phyloP scores from a whole-genome alignment of 495 filamentous ascomycete species.

The Talaromyces nanjingensis region DNA sequence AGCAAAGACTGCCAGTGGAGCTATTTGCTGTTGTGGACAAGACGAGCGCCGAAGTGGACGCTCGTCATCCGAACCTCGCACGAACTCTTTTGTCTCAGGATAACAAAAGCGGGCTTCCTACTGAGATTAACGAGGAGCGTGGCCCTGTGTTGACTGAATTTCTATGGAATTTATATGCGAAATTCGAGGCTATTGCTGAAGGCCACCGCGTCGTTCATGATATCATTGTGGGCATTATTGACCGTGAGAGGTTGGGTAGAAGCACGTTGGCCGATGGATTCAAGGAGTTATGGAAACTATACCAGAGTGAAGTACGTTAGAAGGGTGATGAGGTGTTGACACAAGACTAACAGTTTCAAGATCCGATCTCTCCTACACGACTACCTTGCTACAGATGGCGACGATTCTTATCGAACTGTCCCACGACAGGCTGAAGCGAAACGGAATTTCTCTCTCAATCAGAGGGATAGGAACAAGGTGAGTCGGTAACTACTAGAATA shows the following conservation, averaged over 20 bases:
- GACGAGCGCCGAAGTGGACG: conserved; percentile 87
- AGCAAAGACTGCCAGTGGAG: conserved; percentile 89
- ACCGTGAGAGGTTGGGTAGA: conserved; percentile 59
- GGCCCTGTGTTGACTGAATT: conserved; percentile 82
- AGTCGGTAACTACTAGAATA: neutral
- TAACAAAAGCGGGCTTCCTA: conserved; percentile 49
- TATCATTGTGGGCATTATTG: conserved; percentile 71
- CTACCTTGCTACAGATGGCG: conserved; percentile 90
- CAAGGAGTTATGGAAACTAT: conserved; percentile 89
- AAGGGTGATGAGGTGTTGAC: conserved; percentile 14
- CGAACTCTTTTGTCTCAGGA: conserved; percentile 48
- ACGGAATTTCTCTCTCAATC: conserved; percentile 51
- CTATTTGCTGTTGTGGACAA: conserved; percentile 91
- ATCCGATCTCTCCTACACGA: conserved; percentile 93
- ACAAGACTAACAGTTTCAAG: conserved; percentile 14
- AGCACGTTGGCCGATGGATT: conserved; percentile 67
- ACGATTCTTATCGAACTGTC: conserved; percentile 44
- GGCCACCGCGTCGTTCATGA: conserved; percentile 92
- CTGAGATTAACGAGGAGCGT: conserved; percentile 60
- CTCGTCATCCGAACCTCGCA: conserved; percentile 68
- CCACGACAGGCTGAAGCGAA: conserved; percentile 38
- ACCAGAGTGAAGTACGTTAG: conserved; percentile 61
- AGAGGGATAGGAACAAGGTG: conserved; percentile 64
- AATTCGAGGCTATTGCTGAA: conserved; percentile 95
- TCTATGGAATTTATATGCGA: conserved; percentile 86